phyloP scores from a whole-genome alignment of 1,284 basidiomycete species.

The Moniliophthora roreri region DNA sequence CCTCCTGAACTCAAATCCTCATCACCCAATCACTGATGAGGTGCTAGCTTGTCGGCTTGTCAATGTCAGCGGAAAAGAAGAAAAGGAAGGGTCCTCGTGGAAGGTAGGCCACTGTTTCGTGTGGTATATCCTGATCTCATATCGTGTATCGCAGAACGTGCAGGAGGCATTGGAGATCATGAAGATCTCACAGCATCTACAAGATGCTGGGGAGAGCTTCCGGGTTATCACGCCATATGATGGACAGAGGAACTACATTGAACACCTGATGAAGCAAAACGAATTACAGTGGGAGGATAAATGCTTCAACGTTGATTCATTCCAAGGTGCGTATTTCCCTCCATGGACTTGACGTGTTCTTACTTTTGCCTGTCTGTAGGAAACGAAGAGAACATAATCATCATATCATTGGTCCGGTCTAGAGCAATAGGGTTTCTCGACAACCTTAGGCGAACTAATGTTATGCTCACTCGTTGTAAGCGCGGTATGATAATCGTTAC shows the following conservation, averaged over 20 bases:
- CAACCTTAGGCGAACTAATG: slow-evolving; percentile 60
- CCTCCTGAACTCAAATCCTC: slow-evolving; percentile 47
- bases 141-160: slow-evolving; percentile 42
- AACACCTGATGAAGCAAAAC: slow-evolving; percentile 42
- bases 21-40: slow-evolving; percentile 40
- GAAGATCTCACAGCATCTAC: slow-evolving; percentile 45
- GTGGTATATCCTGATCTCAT: too few relatives aligned
- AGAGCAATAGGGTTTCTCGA: slow-evolving; percentile 55
- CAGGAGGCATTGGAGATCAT: slow-evolving; percentile 46
- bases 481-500: slow-evolving; percentile 67
- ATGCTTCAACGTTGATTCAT: slow-evolving; percentile 54
- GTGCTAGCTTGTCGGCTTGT: slow-evolving; percentile 50
- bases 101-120: slow-evolving; percentile 33
- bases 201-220: slow-evolving; percentile 42
- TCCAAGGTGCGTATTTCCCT: slow-evolving; percentile 53
- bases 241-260: slow-evolving; percentile 54
- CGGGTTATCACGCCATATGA: slow-evolving; percentile 74
- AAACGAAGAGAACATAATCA: slow-evolving; percentile 61
- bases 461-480: slow-evolving; percentile 71
- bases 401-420: slow-evolving; percentile 65
- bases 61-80: slow-evolving; percentile 40
- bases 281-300: slow-evolving; percentile 56
- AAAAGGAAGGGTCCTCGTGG: slow-evolving; percentile 37
- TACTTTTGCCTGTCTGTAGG: slow-evolving; percentile 32
- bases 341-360: slow-evolving; percentile 45